These are phyloP conservation scores for Veloporphyrellus conicus DNA, from an alignment of 1,284 basidiomycete species.

Conservation along the genomic window DNA sequence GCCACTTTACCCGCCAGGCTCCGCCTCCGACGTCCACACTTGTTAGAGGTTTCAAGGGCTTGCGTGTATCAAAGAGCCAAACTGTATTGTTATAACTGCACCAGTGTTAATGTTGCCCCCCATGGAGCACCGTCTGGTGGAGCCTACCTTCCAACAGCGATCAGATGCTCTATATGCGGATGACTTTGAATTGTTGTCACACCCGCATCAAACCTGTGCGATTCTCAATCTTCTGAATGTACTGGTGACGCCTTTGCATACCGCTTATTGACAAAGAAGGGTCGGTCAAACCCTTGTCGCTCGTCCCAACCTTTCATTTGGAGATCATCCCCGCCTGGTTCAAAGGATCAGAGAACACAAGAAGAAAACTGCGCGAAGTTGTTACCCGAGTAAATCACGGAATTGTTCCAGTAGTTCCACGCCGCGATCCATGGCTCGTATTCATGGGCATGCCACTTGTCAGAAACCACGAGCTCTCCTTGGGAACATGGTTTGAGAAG, in stretches of 20 bases:
- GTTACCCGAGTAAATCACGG: slow-evolving; percentile 80
- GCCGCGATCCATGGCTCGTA: slow-evolving; percentile 93
- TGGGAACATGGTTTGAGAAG: slow-evolving; percentile 49
- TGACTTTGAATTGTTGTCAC: slow-evolving; percentile 89
- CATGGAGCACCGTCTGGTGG: neutral
- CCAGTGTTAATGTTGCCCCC: neutral
- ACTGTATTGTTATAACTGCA: slow-evolving; percentile 82
- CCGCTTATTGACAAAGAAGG: slow-evolving; percentile 75
- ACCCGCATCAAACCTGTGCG: slow-evolving; percentile 73
- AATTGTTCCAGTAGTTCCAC: slow-evolving; percentile 81
- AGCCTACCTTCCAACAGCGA: slow-evolving; percentile 86
- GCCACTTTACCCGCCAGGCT: slow-evolving; percentile 96
- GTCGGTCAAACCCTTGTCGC: slow-evolving; percentile 56
- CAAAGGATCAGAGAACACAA: slow-evolving; percentile 1
- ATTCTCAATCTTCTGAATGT: slow-evolving; percentile 3
- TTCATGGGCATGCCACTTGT: slow-evolving; percentile 85
- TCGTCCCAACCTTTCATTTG: slow-evolving; percentile 90
- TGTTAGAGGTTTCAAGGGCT: slow-evolving; percentile 55
- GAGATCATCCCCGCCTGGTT: slow-evolving; percentile 87
- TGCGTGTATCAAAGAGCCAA: slow-evolving; percentile 81
- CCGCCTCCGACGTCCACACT: slow-evolving; percentile 81
- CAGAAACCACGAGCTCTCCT: slow-evolving; percentile 42
- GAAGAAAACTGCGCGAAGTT: neutral
- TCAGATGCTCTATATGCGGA: slow-evolving; percentile 72
- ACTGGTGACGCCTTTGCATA: slow-evolving; percentile 28